A percentile compares a stretch with the other conserved stretches of the same genome.
Evolutionary conservation across 208 protist species (phyloP).

Genomic region (Wallacemonas collosoma): DNA sequence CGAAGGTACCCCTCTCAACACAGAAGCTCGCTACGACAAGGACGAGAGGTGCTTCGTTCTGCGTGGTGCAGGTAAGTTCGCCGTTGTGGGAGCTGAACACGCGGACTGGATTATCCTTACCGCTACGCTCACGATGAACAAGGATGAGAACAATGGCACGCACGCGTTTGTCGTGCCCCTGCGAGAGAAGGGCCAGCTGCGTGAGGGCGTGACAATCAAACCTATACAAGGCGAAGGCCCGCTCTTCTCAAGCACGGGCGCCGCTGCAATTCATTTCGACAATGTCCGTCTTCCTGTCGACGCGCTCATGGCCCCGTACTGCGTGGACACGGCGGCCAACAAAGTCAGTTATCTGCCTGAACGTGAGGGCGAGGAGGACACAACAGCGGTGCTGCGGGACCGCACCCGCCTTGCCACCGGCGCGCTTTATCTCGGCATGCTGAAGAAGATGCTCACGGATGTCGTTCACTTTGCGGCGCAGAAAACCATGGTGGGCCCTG

Average conservation of each 20-base stretch:
- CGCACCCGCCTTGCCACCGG: slow-evolving; percentile 75
- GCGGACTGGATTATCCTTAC: slow-evolving; percentile 85
- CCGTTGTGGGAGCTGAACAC: slow-evolving; percentile 61
- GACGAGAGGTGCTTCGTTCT: slow-evolving; percentile 80
- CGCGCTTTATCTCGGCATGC: slow-evolving; percentile 63
- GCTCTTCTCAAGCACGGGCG: slow-evolving; percentile 52
- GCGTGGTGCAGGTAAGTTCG: slow-evolving; percentile 84
- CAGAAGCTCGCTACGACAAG: slow-evolving; percentile 80
- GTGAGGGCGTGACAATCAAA: slow-evolving; percentile 43
- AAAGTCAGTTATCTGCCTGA: slow-evolving; percentile 45
- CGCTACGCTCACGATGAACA: slow-evolving; percentile 77
- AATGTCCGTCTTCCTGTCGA: slow-evolving; percentile 58
- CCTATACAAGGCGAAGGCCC: slow-evolving; percentile 56
- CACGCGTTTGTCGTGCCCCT: slow-evolving; percentile 79
- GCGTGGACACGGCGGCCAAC: slow-evolving; percentile 44
- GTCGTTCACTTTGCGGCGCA: slow-evolving; percentile 63
- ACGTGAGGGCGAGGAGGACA: slow-evolving; percentile 32
- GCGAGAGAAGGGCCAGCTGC: slow-evolving; percentile 50
- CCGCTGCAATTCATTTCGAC: slow-evolving; percentile 79
- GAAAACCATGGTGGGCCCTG: slow-evolving; percentile 72
- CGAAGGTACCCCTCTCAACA: slow-evolving; percentile 78
- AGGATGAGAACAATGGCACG: slow-evolving; percentile 77
- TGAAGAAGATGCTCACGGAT: slow-evolving; percentile 67
- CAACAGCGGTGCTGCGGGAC: slow-evolving; percentile 55
- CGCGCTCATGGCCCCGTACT: slow-evolving; percentile 61